These are phyloP conservation scores for Syzygium aqueum DNA, from an alignment of 345 rosid genomes.

Conservation along the genomic window DNA sequence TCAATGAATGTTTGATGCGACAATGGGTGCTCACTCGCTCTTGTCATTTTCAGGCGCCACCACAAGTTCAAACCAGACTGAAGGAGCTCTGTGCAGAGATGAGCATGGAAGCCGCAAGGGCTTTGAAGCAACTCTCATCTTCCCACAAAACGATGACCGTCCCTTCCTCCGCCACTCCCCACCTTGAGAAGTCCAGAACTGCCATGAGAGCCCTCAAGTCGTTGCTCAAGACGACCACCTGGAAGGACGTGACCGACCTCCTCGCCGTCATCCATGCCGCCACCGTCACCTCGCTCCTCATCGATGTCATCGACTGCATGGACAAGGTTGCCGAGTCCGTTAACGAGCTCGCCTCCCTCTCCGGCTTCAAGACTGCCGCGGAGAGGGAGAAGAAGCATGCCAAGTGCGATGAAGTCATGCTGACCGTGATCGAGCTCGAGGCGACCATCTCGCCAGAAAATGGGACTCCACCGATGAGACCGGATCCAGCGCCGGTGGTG, in stretches of 20 bases:
- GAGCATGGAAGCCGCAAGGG: conserved; percentile 43
- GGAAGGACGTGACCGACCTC: conserved; percentile 28
- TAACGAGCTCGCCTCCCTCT: conserved; percentile 41
- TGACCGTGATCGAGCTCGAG: neutral
- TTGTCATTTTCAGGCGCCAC: conserved; percentile 28
- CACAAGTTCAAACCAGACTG: conserved; percentile 19
- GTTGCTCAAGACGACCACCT: conserved; percentile 29
- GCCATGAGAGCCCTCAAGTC: conserved; percentile 27
- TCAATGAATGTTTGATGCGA: too few relatives aligned
- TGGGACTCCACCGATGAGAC: neutral
- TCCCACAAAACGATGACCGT: conserved; percentile 36
- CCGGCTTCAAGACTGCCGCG: conserved; percentile 19
- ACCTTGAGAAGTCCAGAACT: conserved; percentile 29
- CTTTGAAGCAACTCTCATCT: conserved; percentile 43
- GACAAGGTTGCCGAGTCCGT: conserved; percentile 45
- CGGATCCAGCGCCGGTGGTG: neutral
- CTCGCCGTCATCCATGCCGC: conserved; percentile 26
- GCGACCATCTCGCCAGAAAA: conserved; percentile 1
- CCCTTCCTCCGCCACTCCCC: conserved; percentile 25
- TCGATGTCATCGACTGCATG: conserved; percentile 35
- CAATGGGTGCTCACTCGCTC: too few relatives aligned
- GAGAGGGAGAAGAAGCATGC: neutral
- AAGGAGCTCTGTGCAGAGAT: conserved; percentile 32
- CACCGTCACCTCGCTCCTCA: conserved; percentile 44
- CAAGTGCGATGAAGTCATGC: neutral